A percentile compares a stretch with the other conserved stretches of the same genome.
Evolutionary conservation across 2,329 filamentous ascomycete species (phyloP).

Genomic region (Coleophoma eucalyptorum): DNA sequence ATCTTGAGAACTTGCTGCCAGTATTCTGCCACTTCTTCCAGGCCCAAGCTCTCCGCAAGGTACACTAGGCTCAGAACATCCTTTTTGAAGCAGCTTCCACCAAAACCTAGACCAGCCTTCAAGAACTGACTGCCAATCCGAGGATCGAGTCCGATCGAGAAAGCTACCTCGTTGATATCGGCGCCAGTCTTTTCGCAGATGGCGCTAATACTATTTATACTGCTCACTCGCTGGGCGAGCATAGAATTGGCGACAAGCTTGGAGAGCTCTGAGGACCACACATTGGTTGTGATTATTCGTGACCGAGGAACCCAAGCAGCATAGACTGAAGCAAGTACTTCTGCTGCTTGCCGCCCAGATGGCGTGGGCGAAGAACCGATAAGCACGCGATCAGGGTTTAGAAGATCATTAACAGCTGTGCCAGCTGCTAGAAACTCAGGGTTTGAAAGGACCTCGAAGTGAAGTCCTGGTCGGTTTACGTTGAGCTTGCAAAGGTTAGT

Average conservation of each 20-base stretch:
- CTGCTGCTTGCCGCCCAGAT: conserved; percentile 58
- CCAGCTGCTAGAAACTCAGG: conserved; percentile 80
- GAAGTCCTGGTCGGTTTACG: conserved; percentile 55
- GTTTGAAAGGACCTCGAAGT: conserved; percentile 76
- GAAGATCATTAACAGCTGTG: conserved; percentile 68
- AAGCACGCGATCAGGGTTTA: conserved; percentile 68
- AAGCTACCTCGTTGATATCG: conserved; percentile 69
- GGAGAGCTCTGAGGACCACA: conserved; percentile 74
- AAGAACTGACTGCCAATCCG: conserved; percentile 72
- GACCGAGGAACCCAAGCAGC: conserved; percentile 64
- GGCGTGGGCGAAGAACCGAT: conserved; percentile 65
- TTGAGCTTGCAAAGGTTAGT: conserved; percentile 39
- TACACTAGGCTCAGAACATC: conserved; percentile 73
- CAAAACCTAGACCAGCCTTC: conserved; percentile 73
- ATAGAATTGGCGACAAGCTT: conserved; percentile 80
- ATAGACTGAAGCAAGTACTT: conserved; percentile 62
- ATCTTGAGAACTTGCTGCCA: conserved; percentile 72
- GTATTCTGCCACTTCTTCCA: conserved; percentile 70
- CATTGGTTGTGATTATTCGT: conserved; percentile 68
- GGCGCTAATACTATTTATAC: conserved; percentile 77
- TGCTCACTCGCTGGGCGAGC: conserved; percentile 76
- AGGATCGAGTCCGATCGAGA: conserved; percentile 63
- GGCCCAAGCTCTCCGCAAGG: conserved; percentile 64
- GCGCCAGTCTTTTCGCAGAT: conserved; percentile 75
- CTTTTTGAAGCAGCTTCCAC: conserved; percentile 79